Conservation (phyloP, 768 basidiomycete genomes). For the Heimioporus sp. region DNA sequence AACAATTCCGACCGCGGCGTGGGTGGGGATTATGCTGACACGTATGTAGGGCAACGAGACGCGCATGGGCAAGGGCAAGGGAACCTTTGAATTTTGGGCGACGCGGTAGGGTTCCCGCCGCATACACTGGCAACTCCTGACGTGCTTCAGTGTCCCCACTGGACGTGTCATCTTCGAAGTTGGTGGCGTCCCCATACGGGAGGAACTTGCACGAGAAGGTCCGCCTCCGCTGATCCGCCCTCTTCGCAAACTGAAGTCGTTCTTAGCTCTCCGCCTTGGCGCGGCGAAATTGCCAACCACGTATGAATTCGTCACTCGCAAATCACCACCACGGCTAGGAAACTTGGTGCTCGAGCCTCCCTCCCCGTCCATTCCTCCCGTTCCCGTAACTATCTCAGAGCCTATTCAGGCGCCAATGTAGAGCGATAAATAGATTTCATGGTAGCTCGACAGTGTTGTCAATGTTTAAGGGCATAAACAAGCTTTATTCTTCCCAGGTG, state of each 20-base stretch:
- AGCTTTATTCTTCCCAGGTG: too few species aligned
- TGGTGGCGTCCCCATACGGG: constrained; percentile 84
- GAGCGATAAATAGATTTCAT: constrained; percentile 4
- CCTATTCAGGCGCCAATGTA: constrained; percentile 9
- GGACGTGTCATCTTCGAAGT: constrained; percentile 94
- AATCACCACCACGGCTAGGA: constrained; percentile 72
- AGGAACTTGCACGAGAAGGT: constrained; percentile 93
- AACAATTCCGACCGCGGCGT: constrained; percentile 11
- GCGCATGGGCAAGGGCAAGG: constrained; percentile 99
- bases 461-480: not conserved
- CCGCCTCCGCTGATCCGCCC: not conserved
- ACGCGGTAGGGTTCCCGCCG: constrained; percentile 57
- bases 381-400: constrained; percentile 14
- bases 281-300: constrained; percentile 81
- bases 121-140: not conserved
- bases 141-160: constrained; percentile 62
- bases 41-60: constrained; percentile 85
- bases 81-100: constrained; percentile 96
- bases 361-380: constrained; percentile 5
- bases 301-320: constrained; percentile 80
- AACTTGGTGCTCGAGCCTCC: constrained; percentile 53
- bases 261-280: constrained; percentile 81
- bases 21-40: not conserved
- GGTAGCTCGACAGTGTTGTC: not conserved
- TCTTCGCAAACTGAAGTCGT: constrained; percentile 1